Evolutionary conservation across 2,329 filamentous ascomycete species (phyloP), one percentile per base, ranked within the genome.

Genomic region (Botrytis elliptica): DNA sequence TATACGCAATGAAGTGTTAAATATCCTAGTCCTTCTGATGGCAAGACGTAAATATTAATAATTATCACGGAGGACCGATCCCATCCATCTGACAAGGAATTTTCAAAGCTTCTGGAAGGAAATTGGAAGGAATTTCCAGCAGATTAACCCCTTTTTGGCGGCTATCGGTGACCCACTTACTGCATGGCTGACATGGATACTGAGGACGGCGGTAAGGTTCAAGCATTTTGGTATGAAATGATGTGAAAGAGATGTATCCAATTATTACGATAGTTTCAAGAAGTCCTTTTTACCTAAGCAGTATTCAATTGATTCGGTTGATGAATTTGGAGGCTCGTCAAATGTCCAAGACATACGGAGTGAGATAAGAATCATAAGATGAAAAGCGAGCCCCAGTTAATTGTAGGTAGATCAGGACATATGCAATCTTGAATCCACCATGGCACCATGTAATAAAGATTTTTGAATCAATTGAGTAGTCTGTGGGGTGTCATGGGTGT

Each of bases 71-170:
- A 44, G 29, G 25, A 68, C 67, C 49, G 10, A 52, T 52, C 12
- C 25, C 25, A 52, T 52, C 25, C 38, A 57, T 46, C 33, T 22
- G 55, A 60, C 40, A n/a, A 40, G 40, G n/a, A 44, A 49, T 59
- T 36, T 29, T 29, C n/a, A 68, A 59, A 20, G 69, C 63, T 73
- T 73, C 71, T 70, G 57, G 71, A 73, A 73, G 71, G 55, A 70
- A 73, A 72, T 66, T 66, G 36, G 60, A 66, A 72, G 62, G 55
- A 60, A 63, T 44, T 72, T 68, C 52, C 25, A 68, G 70, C 63
- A 46, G 49, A 67, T 68, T n/a, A 46, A 68, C 70, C 70, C 70
- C 70, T 68, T 72, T 72, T 72, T 68, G 63, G 63, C 52, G 70
- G 70, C 62, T 72, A 67, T 63, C 29, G 36, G 12, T 29, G 52